Evolutionary conservation across 345 rosid species (phyloP).

Genomic region (Heritiera littoralis): DNA sequence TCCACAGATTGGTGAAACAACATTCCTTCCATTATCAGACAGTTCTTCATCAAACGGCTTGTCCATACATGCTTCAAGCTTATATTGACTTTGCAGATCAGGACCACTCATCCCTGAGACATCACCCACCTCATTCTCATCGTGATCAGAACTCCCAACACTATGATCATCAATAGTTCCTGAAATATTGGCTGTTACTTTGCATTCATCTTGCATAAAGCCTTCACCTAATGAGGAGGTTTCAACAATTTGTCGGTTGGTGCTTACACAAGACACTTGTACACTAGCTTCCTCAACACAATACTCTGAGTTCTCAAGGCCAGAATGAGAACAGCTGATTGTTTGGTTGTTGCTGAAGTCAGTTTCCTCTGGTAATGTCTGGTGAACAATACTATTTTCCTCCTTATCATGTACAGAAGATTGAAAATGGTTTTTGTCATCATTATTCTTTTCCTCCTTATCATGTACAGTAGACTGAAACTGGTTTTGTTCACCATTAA

Average conservation of each 20-base stretch:
- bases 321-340: slow-evolving; percentile 24
- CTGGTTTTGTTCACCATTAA: slow-evolving; percentile 22
- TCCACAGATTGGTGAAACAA: slow-evolving; percentile 28
- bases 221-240: slow-evolving; percentile 29
- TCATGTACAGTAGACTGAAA: slow-evolving; percentile 21
- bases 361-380: slow-evolving; percentile 23
- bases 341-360: slow-evolving; percentile 25
- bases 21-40: slow-evolving; percentile 36
- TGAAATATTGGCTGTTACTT: slow-evolving; percentile 27
- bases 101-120: slow-evolving; percentile 23
- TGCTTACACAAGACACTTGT: slow-evolving; percentile 26
- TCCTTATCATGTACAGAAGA: slow-evolving; percentile 17
- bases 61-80: slow-evolving; percentile 35
- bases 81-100: slow-evolving; percentile 23
- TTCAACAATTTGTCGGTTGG: slow-evolving; percentile 32
- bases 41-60: slow-evolving; percentile 38
- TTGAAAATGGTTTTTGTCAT: slow-evolving; percentile 18
- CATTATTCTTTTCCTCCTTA: slow-evolving; percentile 21
- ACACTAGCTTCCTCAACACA: slow-evolving; percentile 27
- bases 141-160: slow-evolving; percentile 17
- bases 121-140: slow-evolving; percentile 20
- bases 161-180: slow-evolving; percentile 22
- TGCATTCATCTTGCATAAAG: slow-evolving; percentile 29
- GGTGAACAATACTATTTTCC: slow-evolving; percentile 21
- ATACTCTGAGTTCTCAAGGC: slow-evolving; percentile 25